Percentiles rank a stretch among this genome's conserved stretches.
Conservation (phyloP, 768 basidiomycete genomes). For the Amanita subjunquillea region DNA sequence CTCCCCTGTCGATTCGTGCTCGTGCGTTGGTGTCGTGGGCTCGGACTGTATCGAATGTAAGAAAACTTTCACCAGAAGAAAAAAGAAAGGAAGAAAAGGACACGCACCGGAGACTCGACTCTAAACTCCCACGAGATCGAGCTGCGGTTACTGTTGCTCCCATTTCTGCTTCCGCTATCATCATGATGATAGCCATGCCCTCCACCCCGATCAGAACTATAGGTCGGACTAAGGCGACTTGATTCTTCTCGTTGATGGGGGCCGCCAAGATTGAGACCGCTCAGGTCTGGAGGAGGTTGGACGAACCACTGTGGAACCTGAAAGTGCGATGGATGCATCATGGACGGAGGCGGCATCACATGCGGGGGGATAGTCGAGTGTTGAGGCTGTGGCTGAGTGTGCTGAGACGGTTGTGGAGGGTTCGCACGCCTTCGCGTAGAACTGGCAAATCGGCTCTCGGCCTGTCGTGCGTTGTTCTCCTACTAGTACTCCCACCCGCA, state of each 20-base stretch:
- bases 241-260: not conserved
- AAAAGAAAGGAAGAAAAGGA: not conserved
- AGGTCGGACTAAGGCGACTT: not conserved
- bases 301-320: not conserved
- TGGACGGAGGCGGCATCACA: too few species aligned
- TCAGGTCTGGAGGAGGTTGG: not conserved
- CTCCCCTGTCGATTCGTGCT: not conserved
- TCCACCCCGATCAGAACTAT: too few species aligned
- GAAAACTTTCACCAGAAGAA: not conserved
- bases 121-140: not conserved
- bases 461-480: not conserved
- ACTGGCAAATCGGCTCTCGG: not conserved
- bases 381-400: not conserved
- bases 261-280: not conserved
- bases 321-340: too few species aligned
- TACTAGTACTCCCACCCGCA: not conserved
- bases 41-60: not conserved
- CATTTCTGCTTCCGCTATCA: not conserved
- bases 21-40: not conserved
- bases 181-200: too few species aligned
- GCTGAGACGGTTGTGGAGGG: not conserved
- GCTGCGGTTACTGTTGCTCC: not conserved
- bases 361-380: not conserved
- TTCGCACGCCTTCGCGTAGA: not conserved
- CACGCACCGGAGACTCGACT: conserved; percentile 1